Conservation (phyloP, 371 early-diverging fungal genomes). For the Mortierella sp. region DNA sequence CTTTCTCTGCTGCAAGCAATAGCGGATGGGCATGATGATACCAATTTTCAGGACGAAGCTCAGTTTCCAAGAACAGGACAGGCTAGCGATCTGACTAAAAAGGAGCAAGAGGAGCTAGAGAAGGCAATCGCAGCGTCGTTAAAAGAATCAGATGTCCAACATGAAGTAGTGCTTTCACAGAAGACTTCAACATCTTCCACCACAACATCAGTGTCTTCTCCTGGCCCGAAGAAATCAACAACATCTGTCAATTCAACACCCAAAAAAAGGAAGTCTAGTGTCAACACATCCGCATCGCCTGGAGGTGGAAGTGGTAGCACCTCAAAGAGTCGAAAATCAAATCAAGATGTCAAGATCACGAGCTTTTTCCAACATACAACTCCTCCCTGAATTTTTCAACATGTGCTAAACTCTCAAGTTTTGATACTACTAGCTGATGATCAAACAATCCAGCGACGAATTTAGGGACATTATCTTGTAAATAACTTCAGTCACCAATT, state of each 20-base stretch:
- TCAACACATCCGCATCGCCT: not conserved
- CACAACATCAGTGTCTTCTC: not conserved
- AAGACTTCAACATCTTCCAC: slow-evolving; percentile 13
- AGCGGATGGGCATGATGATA: slow-evolving; percentile 40
- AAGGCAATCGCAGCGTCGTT: slow-evolving; percentile 46
- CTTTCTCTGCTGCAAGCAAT: slow-evolving; percentile 42
- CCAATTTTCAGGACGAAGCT: not conserved
- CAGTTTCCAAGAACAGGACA: not conserved
- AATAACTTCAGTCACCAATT: not conserved
- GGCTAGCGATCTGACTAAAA: slow-evolving; percentile 6
- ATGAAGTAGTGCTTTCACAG: not conserved
- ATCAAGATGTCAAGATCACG: slow-evolving; percentile 43
- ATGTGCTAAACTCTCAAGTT: not conserved
- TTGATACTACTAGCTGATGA: no score
- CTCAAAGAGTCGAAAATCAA: slow-evolving; percentile 27
- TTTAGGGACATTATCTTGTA: not conserved
- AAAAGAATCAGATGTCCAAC: not conserved
- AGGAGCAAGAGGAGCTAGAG: slow-evolving; percentile 45
- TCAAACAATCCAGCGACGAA: no score
- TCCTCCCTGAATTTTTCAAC: not conserved
- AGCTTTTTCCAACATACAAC: slow-evolving; percentile 33
- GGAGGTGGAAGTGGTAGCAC: not conserved
- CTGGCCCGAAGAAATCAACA: slow-evolving; percentile 1
- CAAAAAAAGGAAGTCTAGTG: slow-evolving; percentile 22
- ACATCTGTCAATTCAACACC: slow-evolving; percentile 14